Percentiles rank a stretch among this genome's conserved stretches.
Evolutionary conservation across 345 rosid species (phyloP).

Genomic region (Citropsis articulata): DNA sequence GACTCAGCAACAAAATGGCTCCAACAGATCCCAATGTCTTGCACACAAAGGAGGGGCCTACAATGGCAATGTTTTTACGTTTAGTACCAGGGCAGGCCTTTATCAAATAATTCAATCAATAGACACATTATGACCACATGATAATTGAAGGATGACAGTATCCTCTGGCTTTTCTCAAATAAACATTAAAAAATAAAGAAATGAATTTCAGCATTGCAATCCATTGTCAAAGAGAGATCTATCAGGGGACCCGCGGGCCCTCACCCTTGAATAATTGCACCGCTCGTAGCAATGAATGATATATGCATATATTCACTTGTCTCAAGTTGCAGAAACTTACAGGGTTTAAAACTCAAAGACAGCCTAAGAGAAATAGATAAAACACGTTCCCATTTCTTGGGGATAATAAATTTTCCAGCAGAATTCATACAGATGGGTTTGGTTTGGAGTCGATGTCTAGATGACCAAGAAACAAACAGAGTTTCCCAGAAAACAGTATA

Average conservation of each 20-base stretch:
- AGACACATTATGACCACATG: conserved; percentile 9
- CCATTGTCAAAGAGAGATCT: background rate
- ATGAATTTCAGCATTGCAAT: background rate
- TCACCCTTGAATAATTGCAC: background rate
- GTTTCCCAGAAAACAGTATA: background rate
- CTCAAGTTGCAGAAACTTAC: background rate
- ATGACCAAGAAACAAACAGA: background rate
- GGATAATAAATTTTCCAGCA: background rate
- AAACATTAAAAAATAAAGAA: background rate
- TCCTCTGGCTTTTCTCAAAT: background rate
- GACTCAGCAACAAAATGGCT: background rate
- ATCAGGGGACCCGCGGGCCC: background rate
- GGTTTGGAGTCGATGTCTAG: background rate
- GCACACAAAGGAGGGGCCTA: background rate
- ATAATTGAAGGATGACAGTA: background rate
- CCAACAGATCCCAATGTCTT: background rate
- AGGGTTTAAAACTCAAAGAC: background rate
- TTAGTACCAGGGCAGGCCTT: conserved; percentile 1
- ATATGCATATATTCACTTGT: background rate
- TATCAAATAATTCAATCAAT: conserved; percentile 13
- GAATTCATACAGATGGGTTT: background rate
- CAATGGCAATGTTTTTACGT: background rate
- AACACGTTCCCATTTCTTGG: background rate
- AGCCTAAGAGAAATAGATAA: background rate
- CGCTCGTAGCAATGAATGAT: background rate